Conservation (phyloP, 441 rosid genomes). For the Rhodomyrtus psidioides region DNA sequence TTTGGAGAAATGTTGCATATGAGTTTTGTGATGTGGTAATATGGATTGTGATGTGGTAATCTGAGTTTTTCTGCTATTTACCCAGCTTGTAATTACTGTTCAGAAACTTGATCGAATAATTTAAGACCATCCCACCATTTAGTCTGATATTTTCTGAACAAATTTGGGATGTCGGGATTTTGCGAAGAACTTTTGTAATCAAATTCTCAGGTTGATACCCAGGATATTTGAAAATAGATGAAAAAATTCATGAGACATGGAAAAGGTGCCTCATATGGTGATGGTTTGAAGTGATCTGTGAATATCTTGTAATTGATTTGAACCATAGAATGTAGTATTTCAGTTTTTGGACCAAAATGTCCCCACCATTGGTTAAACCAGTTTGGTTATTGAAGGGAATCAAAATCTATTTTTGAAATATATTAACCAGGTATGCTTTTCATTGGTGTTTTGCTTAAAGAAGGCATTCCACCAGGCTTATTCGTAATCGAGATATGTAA, state of each 20-base stretch:
- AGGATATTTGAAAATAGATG: not conserved
- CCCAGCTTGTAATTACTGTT: too few relatives aligned
- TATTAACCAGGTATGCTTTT: not conserved
- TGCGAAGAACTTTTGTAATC: not conserved
- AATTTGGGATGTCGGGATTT: too few relatives aligned
- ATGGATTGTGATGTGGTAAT: too few relatives aligned
- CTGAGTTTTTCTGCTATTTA: too few relatives aligned
- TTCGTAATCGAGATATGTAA: not conserved
- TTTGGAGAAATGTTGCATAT: too few relatives aligned
- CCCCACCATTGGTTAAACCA: not conserved
- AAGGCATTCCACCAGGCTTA: not conserved
- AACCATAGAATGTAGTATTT: not conserved
- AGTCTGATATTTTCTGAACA: too few relatives aligned
- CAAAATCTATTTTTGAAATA: not conserved
- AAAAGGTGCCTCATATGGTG: not conserved
- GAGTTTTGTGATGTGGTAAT: too few relatives aligned
- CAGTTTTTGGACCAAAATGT: not conserved
- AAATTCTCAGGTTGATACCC: not conserved
- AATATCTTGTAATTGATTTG: too few relatives aligned
- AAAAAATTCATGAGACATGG: not conserved
- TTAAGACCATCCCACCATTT: not conserved
- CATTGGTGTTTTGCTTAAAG: not conserved
- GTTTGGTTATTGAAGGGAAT: not conserved
- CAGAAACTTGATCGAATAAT: too few relatives aligned
- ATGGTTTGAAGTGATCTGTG: not conserved